Evolutionary conservation across 2,329 filamentous ascomycete genomes (phyloP).

Genomic region (Hortaea werneckii): DNA sequence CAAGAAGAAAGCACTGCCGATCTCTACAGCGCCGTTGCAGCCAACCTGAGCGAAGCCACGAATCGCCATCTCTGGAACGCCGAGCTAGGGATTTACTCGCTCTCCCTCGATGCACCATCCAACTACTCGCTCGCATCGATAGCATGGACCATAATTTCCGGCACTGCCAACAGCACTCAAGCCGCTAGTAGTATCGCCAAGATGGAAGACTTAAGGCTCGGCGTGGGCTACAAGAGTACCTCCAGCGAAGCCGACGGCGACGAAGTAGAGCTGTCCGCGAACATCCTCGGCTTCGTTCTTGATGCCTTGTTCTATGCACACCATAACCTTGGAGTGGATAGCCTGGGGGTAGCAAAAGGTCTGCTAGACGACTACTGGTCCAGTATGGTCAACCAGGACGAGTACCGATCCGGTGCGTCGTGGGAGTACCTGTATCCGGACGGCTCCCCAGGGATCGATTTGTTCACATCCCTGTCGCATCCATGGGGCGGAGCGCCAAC

Average conservation of each 20-base stretch:
- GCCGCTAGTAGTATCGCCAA: conserved; percentile 21
- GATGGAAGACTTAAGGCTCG: conserved; percentile 23
- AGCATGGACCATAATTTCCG: conserved; percentile 26
- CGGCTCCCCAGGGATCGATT: conserved; percentile 30
- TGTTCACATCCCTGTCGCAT: conserved; percentile 35
- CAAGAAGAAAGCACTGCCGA: conserved; percentile 18
- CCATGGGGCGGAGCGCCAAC: conserved; percentile 39
- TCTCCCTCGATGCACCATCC: conserved; percentile 14
- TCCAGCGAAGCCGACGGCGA: conserved; percentile 13
- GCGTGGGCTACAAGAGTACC: conserved; percentile 28
- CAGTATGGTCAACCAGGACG: conserved; percentile 30
- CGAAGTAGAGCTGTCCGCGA: conserved; percentile 32
- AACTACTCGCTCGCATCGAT: conserved; percentile 27
- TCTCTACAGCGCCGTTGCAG: conserved; percentile 15
- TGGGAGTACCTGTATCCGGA: conserved; percentile 38
- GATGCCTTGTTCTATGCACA: conserved; percentile 25
- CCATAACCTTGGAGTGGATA: conserved; percentile 13
- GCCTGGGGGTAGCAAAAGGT: conserved; percentile 15
- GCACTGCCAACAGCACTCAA: conserved; percentile 25
- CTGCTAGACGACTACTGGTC: conserved; percentile 33
- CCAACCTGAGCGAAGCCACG: conserved; percentile 16
- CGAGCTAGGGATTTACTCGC: conserved; percentile 23
- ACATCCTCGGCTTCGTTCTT: conserved; percentile 38
- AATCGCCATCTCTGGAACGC: conserved; percentile 27
- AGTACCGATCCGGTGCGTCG: conserved; percentile 30